Evolutionary conservation across 2,329 filamentous ascomycete genomes (phyloP).

Genomic region (Cytospora piceae): DNA sequence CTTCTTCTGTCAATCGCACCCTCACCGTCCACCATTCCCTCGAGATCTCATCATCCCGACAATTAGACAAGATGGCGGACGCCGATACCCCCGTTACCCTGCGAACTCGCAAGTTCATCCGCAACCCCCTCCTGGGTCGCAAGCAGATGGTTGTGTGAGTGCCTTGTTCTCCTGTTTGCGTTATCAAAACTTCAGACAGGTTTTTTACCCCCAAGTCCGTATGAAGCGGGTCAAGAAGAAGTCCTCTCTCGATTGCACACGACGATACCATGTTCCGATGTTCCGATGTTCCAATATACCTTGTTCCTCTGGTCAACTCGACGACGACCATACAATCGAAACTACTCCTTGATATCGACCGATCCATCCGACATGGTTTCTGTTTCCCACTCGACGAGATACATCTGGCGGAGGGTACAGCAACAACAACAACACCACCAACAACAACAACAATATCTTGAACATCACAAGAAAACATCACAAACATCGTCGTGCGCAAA

Average conservation of each 20-base stretch:
- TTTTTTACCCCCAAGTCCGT: background rate
- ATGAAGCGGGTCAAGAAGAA: background rate
- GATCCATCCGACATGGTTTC: background rate
- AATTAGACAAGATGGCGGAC: slow-evolving; percentile 83
- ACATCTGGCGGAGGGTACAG: no score
- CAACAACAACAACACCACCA: no score
- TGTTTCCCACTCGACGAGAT: background rate
- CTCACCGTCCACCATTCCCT: slow-evolving; percentile 6
- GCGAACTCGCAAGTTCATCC: slow-evolving; percentile 99
- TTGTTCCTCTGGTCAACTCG: background rate
- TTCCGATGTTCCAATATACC: background rate
- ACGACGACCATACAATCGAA: background rate
- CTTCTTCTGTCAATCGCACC: background rate
- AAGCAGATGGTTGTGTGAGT: slow-evolving; percentile 99
- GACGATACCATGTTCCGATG: background rate
- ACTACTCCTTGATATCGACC: background rate
- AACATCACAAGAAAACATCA: background rate
- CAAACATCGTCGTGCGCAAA: background rate
- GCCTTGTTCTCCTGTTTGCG: background rate
- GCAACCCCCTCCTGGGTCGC: slow-evolving; percentile 97
- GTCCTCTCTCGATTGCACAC: background rate
- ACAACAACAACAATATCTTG: no score
- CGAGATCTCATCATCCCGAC: slow-evolving; percentile 33
- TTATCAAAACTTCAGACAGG: background rate
- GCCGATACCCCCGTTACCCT: slow-evolving; percentile 76